A percentile compares a stretch with the other conserved stretches of the same genome.
Conservation (phyloP, 345 rosid species). For the Brassica cretica region DNA sequence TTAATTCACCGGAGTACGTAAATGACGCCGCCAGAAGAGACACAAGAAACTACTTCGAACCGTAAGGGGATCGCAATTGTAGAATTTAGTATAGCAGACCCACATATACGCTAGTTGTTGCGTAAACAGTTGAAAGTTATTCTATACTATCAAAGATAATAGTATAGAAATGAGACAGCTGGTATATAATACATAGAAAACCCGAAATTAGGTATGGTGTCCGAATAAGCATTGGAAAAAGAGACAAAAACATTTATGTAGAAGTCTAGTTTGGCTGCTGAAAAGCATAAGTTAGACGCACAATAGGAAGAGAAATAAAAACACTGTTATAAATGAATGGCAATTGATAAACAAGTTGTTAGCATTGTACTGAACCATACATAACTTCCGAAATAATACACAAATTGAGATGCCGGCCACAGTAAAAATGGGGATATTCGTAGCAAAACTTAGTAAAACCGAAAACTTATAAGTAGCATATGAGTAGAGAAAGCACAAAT, state of each 20-base stretch:
- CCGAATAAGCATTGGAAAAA: background rate
- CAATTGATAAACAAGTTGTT: background rate
- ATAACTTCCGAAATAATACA: background rate
- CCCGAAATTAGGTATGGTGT: background rate
- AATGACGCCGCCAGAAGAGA: too few species aligned
- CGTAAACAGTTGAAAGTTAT: too few species aligned
- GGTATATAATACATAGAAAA: background rate
- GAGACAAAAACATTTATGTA: background rate
- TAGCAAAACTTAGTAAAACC: background rate
- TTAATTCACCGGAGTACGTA: too few species aligned
- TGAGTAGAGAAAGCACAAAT: too few species aligned
- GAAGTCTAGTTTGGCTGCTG: background rate
- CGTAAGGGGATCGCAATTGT: too few species aligned
- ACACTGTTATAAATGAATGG: background rate
- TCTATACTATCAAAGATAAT: too few species aligned
- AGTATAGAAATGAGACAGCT: too few species aligned
- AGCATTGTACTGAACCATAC: background rate
- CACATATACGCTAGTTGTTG: too few species aligned
- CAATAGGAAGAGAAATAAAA: background rate
- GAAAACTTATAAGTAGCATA: too few species aligned
- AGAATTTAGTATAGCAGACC: too few species aligned
- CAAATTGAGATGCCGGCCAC: background rate
- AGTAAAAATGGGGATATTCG: background rate
- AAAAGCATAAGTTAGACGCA: background rate
- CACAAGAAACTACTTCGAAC: too few species aligned